These are phyloP conservation scores for Fraxinus nigra DNA, from an alignment of 305 asterid genomes.

Conservation along the genomic window DNA sequence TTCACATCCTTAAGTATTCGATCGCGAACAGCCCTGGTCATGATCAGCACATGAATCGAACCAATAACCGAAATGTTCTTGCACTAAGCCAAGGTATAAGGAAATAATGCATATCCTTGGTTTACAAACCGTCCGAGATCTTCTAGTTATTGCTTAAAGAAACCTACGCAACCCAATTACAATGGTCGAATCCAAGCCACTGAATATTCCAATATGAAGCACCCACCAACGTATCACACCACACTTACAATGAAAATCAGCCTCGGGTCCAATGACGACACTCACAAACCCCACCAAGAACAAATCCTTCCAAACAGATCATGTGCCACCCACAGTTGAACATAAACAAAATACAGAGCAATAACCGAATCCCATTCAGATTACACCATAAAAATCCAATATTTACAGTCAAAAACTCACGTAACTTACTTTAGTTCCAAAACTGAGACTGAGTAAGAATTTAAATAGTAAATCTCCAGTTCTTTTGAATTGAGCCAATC, in stretches of 20 bases:
- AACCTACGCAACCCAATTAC: not conserved
- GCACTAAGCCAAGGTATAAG: slow-evolving; percentile 36
- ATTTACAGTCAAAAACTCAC: slow-evolving; percentile 10
- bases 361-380: slow-evolving; percentile 25
- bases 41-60: slow-evolving; percentile 54
- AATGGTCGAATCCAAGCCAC: slow-evolving; percentile 22
- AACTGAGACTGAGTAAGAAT: not conserved
- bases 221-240: not conserved
- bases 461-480: slow-evolving; percentile 15
- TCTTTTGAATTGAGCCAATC: slow-evolving; percentile 5
- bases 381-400: slow-evolving; percentile 22
- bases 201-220: slow-evolving; percentile 7
- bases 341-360: slow-evolving; percentile 2
- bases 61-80: slow-evolving; percentile 28
- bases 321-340: not conserved
- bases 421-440: slow-evolving; percentile 18
- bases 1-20: slow-evolving; percentile 91
- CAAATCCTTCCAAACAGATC: not conserved
- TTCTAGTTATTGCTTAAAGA: slow-evolving; percentile 19
- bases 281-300: not conserved
- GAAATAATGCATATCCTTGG: slow-evolving; percentile 35
- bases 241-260: not conserved
- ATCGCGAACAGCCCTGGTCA: slow-evolving; percentile 87
- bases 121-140: slow-evolving; percentile 31
- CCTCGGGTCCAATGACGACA: not conserved